These are phyloP conservation scores for Mortierella sp. DNA, from an alignment of 371 early-diverging fungal genomes.

Conservation along the genomic window DNA sequence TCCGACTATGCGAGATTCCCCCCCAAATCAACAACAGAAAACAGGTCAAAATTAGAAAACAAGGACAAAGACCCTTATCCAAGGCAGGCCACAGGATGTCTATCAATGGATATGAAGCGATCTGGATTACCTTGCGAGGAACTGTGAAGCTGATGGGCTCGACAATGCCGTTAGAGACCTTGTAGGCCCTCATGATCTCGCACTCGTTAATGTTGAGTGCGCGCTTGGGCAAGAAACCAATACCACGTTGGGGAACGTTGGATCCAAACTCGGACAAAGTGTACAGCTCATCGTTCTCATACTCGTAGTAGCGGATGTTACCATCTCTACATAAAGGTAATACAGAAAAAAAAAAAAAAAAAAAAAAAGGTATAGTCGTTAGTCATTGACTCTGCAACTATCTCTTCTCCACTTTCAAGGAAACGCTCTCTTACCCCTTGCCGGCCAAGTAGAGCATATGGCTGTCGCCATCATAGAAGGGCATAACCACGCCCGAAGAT, in stretches of 20 bases:
- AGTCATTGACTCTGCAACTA: too few species aligned
- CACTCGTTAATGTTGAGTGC: conserved; percentile 85
- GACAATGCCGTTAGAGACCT: conserved; percentile 85
- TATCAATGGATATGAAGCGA: not conserved
- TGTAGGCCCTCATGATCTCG: conserved; percentile 94
- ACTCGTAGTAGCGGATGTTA: conserved; percentile 98
- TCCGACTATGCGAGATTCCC: conserved; percentile 73
- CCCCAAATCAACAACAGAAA: conserved; percentile 14
- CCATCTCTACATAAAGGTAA: conserved; percentile 81
- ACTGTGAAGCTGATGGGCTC: conserved; percentile 98
- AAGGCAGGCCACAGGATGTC: not conserved
- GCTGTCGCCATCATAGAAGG: conserved; percentile 92
- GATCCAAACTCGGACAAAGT: conserved; percentile 89
- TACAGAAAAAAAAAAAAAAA: not conserved
- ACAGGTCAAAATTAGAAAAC: not conserved
- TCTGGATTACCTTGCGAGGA: conserved; percentile 86
- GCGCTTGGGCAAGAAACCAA: conserved; percentile 95
- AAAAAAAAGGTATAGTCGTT: not conserved
- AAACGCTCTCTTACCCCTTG: conserved; percentile 69
- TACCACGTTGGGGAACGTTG: conserved; percentile 93
- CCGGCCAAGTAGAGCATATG: conserved; percentile 95
- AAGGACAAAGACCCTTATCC: not conserved
- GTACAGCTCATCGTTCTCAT: conserved; percentile 85
- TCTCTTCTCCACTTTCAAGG: conserved; percentile 9
- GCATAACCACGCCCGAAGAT: conserved; percentile 96